Conservation (phyloP, 257 asterid species). For the Cordia subcordata region DNA sequence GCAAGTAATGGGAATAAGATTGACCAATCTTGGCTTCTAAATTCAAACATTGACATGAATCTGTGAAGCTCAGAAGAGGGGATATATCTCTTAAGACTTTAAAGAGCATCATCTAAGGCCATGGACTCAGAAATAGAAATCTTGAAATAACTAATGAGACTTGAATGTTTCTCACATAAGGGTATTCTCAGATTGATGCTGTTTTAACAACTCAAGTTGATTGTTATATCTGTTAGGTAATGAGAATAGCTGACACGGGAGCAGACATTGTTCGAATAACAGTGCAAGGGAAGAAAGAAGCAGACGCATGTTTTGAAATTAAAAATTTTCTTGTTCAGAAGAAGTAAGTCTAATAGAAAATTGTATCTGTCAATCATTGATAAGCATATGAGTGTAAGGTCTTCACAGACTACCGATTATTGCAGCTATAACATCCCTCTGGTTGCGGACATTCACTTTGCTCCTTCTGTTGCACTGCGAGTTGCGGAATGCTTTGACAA, state of each 20-base stretch:
- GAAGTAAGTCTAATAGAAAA: slow-evolving; percentile 47
- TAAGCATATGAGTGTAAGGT: slow-evolving; percentile 12
- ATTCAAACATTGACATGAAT: too few species aligned
- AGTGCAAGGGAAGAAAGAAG: slow-evolving; percentile 98
- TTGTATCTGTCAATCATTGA: background rate
- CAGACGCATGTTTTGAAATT: slow-evolving; percentile 91
- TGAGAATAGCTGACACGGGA: slow-evolving; percentile 94
- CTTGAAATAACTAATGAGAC: background rate
- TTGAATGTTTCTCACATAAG: background rate
- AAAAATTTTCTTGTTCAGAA: slow-evolving; percentile 88
- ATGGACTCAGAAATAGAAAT: background rate
- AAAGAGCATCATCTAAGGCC: too few species aligned
- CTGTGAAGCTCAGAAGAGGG: too few species aligned
- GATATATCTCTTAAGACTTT: too few species aligned
- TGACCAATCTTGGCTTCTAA: too few species aligned
- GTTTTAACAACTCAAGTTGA: slow-evolving; percentile 5
- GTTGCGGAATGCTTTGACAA: slow-evolving; percentile 97
- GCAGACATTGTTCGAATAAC: slow-evolving; percentile 96
- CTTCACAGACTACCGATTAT: slow-evolving; percentile 14
- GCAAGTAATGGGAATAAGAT: too few species aligned
- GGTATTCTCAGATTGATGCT: slow-evolving; percentile 1
- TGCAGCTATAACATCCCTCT: slow-evolving; percentile 86
- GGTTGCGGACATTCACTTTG: slow-evolving; percentile 98
- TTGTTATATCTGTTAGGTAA: slow-evolving; percentile 56
- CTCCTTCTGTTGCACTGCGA: slow-evolving; percentile 93